A percentile compares a stretch with the other conserved stretches of the same genome.
Evolutionary conservation across 345 rosid species (phyloP).

Genomic region (Gossypium ekmanianum): DNA sequence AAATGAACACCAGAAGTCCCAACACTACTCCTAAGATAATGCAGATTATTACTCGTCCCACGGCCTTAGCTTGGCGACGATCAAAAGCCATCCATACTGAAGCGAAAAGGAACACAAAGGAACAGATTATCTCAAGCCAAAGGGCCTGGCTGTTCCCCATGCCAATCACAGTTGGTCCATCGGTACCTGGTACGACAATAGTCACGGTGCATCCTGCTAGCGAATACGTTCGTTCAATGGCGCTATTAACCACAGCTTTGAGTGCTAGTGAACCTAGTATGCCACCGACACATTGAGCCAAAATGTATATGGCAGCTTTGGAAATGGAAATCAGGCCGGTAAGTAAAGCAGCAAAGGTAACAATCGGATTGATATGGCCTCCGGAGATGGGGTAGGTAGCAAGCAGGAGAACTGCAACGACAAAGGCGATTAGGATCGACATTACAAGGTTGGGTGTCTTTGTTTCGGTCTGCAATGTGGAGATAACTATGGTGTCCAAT

Average conservation of each 20-base stretch:
- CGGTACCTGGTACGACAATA: conserved; percentile 9
- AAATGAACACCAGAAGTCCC: conserved; percentile 32
- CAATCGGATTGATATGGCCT: conserved; percentile 44
- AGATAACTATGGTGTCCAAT: conserved; percentile 30
- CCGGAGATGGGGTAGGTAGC: conserved; percentile 47
- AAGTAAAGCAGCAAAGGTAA: conserved; percentile 35
- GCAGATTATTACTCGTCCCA: conserved; percentile 32
- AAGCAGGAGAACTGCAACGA: conserved; percentile 35
- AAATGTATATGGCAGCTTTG: conserved; percentile 32
- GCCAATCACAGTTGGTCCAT: conserved; percentile 16
- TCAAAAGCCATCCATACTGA: conserved; percentile 45
- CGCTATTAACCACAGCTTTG: conserved; percentile 29
- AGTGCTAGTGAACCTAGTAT: conserved; percentile 27
- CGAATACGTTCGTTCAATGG: conserved; percentile 26
- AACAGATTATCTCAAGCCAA: conserved; percentile 39
- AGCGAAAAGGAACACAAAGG: conserved; percentile 38
- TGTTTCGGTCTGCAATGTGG: conserved; percentile 29
- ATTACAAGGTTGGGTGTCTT: conserved; percentile 31
- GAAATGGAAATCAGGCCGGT: conserved; percentile 35
- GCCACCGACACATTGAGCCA: conserved; percentile 46
- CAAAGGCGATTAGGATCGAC: conserved; percentile 31
- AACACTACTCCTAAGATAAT: conserved; percentile 29
- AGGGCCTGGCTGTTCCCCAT: conserved; percentile 20
- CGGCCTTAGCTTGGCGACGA: conserved; percentile 30
- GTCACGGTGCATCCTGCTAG: conserved; percentile 47